Conservation (phyloP, 164 flowering plant species). For the Vitis riparia region DNA sequence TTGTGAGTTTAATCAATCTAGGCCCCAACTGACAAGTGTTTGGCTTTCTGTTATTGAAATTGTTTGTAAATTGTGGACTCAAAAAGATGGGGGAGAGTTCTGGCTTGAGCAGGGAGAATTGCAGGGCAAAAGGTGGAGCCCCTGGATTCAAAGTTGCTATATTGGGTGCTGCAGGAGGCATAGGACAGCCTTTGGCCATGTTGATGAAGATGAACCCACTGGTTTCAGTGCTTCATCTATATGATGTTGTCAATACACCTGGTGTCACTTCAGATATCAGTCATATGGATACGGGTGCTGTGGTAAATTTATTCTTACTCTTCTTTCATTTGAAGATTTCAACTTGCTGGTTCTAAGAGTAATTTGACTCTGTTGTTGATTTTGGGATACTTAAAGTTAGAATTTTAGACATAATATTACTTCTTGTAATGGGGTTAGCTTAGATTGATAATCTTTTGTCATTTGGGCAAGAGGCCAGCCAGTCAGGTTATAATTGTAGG, state of each 20-base stretch:
- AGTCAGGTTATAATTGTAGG: neutral
- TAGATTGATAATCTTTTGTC: constrained; percentile 1
- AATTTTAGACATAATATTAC: neutral
- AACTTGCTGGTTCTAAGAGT: neutral
- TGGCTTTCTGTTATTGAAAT: neutral
- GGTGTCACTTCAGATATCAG: constrained; percentile 97
- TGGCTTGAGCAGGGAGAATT: constrained; percentile 42
- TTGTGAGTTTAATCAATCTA: neutral
- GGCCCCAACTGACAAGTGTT: neutral
- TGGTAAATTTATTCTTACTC: constrained; percentile 45
- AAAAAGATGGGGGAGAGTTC: constrained; percentile 55
- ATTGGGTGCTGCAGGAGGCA: constrained; percentile 96
- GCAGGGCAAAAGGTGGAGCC: constrained; percentile 92
- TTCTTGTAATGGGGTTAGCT: neutral
- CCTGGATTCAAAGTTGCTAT: constrained; percentile 93
- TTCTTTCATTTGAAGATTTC: neutral
- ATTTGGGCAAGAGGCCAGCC: neutral
- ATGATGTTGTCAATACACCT: constrained; percentile 90
- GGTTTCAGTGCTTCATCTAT: constrained; percentile 90
- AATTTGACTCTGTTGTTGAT: neutral
- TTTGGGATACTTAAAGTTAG: neutral
- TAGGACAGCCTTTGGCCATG: constrained; percentile 92
- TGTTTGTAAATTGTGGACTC: constrained; percentile 9
- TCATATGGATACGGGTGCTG: constrained; percentile 97
- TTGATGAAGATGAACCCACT: constrained; percentile 97